phyloP scores from a whole-genome alignment of 352 stramenopile genomes.

The Globisporangium nunn region DNA sequence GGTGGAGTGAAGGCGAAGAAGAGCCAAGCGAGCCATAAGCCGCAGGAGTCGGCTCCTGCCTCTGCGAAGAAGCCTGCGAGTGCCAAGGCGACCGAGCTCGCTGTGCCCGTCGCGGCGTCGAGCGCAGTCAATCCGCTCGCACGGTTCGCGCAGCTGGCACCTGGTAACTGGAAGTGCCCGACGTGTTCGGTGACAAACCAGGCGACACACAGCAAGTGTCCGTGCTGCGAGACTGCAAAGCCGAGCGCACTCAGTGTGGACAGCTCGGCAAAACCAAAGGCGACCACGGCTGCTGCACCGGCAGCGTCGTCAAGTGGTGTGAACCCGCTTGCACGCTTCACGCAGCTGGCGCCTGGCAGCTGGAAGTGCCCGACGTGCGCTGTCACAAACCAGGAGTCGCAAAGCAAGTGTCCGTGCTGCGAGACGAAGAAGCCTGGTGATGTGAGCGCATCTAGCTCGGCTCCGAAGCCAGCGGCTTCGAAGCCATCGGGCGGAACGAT shows the following conservation, averaged over 20 bases:
- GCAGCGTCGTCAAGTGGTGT: slow-evolving; percentile 9
- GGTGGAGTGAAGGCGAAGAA: slow-evolving; percentile 21
- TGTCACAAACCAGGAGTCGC: slow-evolving; percentile 51
- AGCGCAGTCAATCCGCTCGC: slow-evolving; percentile 13
- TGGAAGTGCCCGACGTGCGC: slow-evolving; percentile 81
- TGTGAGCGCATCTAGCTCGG: background rate
- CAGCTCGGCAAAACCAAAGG: slow-evolving; percentile 5
- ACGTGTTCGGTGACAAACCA: slow-evolving; percentile 69
- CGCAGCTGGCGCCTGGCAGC: slow-evolving; percentile 54
- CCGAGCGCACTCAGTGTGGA: slow-evolving; percentile 13
- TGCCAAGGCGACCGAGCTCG: slow-evolving; percentile 3
- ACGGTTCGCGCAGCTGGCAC: slow-evolving; percentile 55
- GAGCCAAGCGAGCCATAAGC: slow-evolving; percentile 15
- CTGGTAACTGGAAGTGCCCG: slow-evolving; percentile 78
- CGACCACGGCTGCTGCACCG: slow-evolving; percentile 2
- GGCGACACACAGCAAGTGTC: slow-evolving; percentile 51
- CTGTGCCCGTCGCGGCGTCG: slow-evolving; percentile 7
- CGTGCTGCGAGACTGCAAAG: slow-evolving; percentile 68
- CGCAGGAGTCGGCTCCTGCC: slow-evolving; percentile 11
- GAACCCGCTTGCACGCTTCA: slow-evolving; percentile 36
- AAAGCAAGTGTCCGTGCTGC: slow-evolving; percentile 74
- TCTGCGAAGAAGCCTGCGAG: slow-evolving; percentile 14
- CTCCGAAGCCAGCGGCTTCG: background rate
- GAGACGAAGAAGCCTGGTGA: slow-evolving; percentile 45
- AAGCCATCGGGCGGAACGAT: slow-evolving; percentile 5